phyloP scores from a whole-genome alignment of 768 basidiomycete genomes.

The Heimioporus sp. region DNA sequence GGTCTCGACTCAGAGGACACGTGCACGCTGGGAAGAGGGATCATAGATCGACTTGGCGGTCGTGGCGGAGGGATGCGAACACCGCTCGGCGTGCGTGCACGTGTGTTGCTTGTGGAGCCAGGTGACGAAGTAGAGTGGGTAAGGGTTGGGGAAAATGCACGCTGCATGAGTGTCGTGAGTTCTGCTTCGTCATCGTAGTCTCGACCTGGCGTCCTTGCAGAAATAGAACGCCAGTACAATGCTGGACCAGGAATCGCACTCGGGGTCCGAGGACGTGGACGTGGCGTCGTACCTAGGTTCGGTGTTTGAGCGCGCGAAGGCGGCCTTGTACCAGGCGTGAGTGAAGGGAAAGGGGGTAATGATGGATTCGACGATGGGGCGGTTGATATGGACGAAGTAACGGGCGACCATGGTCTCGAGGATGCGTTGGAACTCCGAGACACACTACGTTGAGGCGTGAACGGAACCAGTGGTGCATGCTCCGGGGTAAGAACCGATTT shows the following conservation, averaged over 20 bases:
- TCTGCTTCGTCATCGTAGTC: conserved; percentile 47
- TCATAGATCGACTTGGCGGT: conserved; percentile 82
- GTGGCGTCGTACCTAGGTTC: conserved; percentile 44
- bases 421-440: conserved; percentile 77
- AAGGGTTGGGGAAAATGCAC: conserved; percentile 59
- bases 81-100: conserved; percentile 41
- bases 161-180: conserved; percentile 46
- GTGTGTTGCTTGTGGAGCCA: conserved; percentile 24
- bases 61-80: conserved; percentile 54
- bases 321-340: conserved; percentile 32
- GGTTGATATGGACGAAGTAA: conserved; percentile 69
- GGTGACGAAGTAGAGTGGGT: conserved; percentile 48
- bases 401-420: conserved; percentile 78
- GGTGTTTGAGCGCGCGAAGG: conserved; percentile 65
- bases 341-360: conserved; percentile 33
- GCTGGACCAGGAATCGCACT: conserved; percentile 73
- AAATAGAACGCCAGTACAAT: conserved; percentile 46
- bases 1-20: conserved; percentile 70
- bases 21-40: conserved; percentile 74
- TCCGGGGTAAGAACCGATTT: conserved; percentile 46
- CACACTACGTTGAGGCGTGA: conserved; percentile 57
- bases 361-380: conserved; percentile 50
- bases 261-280: conserved; percentile 75
- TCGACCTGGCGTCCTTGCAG: conserved; percentile 44
- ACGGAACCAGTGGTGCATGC: conserved; percentile 46